Percentiles rank a stretch among this genome's conserved stretches.
phyloP scores from a whole-genome alignment of 2,329 filamentous ascomycete genomes.

The Cercospora zeae-maydis region DNA sequence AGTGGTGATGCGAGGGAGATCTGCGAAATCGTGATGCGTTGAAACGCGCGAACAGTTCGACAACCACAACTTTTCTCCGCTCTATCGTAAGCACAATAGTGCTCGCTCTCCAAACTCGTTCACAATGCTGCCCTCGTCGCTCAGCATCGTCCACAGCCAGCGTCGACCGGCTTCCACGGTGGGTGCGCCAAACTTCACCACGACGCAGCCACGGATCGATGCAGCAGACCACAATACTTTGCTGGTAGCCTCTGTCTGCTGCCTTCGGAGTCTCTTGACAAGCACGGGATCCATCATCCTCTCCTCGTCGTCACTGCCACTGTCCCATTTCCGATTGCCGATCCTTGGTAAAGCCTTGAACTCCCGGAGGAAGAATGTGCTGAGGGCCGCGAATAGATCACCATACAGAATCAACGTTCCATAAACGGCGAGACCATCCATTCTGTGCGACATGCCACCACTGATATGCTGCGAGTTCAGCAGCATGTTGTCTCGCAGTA shows the following conservation, averaged over 20 bases:
- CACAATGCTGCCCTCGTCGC: constrained; percentile 68
- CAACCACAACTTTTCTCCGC: neutral
- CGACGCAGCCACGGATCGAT: constrained; percentile 72
- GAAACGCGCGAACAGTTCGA: neutral
- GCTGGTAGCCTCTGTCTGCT: constrained; percentile 53
- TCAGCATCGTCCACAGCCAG: constrained; percentile 75
- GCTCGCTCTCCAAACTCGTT: constrained; percentile 75
- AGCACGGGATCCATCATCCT: constrained; percentile 44
- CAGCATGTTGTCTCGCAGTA: constrained; percentile 82
- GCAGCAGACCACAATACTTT: constrained; percentile 79
- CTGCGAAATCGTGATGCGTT: neutral
- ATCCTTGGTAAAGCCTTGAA: constrained; percentile 77
- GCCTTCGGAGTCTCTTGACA: constrained; percentile 43
- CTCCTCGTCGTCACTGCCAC: constrained; percentile 34
- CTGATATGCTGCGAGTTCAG: constrained; percentile 47
- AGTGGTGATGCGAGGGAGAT: too few relatives aligned
- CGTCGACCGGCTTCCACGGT: constrained; percentile 75
- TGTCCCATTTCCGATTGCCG: constrained; percentile 72
- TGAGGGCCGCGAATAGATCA: constrained; percentile 61
- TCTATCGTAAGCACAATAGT: constrained; percentile 58
- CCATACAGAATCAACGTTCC: constrained; percentile 84
- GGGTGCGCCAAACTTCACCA: constrained; percentile 85
- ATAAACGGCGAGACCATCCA: constrained; percentile 72
- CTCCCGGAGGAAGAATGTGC: constrained; percentile 71
- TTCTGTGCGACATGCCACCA: constrained; percentile 49